Evolutionary conservation across 176 grass and related monocot genomes (phyloP), one percentile per base, ranked within the genome.

Genomic region (Pharus latifolius): DNA sequence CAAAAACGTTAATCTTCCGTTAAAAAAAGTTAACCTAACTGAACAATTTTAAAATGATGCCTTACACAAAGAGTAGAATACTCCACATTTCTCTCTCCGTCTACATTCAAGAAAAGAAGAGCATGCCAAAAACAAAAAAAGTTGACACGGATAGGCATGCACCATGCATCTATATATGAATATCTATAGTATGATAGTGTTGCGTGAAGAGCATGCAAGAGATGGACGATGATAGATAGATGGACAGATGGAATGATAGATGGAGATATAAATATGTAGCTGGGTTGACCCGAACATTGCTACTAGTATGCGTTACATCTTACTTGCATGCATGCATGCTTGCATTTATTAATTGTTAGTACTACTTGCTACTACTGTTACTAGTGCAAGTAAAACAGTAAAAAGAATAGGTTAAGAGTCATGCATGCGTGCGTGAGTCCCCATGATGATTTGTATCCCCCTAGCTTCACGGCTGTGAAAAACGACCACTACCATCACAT

Each of bases 201-300:
- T 82, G 74, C 88, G 83, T 91, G 74, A 80, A 42, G 75, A 55
- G 50, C 17, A 69, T n/a, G n/a, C n/a, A n/a, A n/a, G n/a, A 74
- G 72, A 47, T n/a, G n/a, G 65, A 77, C 6, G 69, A 56, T 56
- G 59, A 45, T 75, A 25, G 56, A 65, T 72, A 47, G 73, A 87
- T 72, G 78, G 82, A 86, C 82, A 78, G 47, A 78, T 33, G 69
- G 82, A 85, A 75, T 75, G 87, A 90, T 83, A 70, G 83, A 76
- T 78, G 32, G 72, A 78, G 25, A 20, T 41, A 42, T 34, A 9
- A 22, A 49, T 47, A 13, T 26, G 33, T 71, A 25, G 67, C 67
- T 34, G 67, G 64, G 51, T 82, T 75, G 72, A 82, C 67, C 72
- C 9, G 33, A 50, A 41, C 32, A 11, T 28, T 47, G 62, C 51